Percentiles rank a stretch among this genome's conserved stretches.
phyloP scores from a whole-genome alignment of 768 basidiomycete species.

The Vishniacozyma victoriae region DNA sequence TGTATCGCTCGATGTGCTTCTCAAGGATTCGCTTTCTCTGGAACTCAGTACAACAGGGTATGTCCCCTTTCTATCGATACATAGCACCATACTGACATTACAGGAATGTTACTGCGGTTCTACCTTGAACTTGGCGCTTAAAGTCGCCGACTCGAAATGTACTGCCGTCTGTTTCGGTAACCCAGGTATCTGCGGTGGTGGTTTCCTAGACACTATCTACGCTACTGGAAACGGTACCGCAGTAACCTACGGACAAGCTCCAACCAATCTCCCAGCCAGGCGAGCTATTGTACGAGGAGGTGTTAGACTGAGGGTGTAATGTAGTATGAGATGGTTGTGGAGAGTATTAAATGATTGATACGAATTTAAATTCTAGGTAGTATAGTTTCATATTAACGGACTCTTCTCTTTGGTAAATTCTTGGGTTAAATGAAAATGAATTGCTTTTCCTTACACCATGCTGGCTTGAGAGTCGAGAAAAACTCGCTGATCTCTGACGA shows the following conservation, averaged over 20 bases:
- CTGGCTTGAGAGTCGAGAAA: too few relatives aligned
- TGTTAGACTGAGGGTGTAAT: too few relatives aligned
- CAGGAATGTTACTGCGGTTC: slow-evolving; percentile 58
- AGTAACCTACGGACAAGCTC: not conserved
- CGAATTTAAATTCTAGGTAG: too few relatives aligned
- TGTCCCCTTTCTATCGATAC: not conserved
- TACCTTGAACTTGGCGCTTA: slow-evolving; percentile 56
- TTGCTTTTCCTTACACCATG: too few relatives aligned
- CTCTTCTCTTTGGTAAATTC: too few relatives aligned
- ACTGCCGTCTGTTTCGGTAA: not conserved
- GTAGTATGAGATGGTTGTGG: too few relatives aligned
- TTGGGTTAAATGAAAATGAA: too few relatives aligned
- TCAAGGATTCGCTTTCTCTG: slow-evolving; percentile 62
- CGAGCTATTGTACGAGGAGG: too few relatives aligned
- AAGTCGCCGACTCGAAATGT: slow-evolving; percentile 54
- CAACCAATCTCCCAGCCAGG: not conserved
- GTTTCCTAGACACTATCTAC: slow-evolving; percentile 15
- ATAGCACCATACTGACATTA: slow-evolving; percentile 4
- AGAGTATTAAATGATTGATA: too few relatives aligned
- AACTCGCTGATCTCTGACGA: too few relatives aligned
- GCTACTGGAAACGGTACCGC: not conserved
- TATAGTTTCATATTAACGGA: too few relatives aligned
- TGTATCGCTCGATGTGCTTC: slow-evolving; percentile 60
- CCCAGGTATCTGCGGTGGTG: slow-evolving; percentile 17
- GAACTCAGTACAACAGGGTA: slow-evolving; percentile 55